Conservation (phyloP, 2,329 filamentous ascomycete species). For the Leptographium flavum region DNA sequence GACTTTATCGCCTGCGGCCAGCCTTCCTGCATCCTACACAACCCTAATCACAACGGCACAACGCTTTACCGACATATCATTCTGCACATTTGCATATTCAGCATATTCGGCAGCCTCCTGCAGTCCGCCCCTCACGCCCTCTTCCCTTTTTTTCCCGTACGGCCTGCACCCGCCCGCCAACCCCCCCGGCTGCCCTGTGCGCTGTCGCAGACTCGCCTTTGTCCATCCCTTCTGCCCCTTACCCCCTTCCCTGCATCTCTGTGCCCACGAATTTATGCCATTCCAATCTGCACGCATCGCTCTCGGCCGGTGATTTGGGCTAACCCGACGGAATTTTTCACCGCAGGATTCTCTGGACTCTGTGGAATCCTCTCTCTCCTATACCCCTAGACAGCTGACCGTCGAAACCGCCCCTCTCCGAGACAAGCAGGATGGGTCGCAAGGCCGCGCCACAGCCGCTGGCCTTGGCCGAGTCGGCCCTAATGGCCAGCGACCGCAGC, state of each 20-base stretch:
- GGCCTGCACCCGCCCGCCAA: background rate
- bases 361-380: background rate
- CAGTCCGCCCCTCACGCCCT: background rate
- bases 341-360: too few species aligned
- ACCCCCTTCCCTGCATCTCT: background rate
- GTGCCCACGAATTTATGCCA: background rate
- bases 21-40: background rate
- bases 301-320: background rate
- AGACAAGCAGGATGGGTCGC: constrained; percentile 32
- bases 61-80: too few species aligned
- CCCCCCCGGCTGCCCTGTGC: constrained; percentile 6
- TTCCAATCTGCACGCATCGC: background rate
- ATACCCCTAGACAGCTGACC: background rate
- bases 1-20: background rate
- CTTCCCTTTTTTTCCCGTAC: background rate
- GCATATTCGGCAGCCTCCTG: background rate
- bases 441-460: constrained; percentile 45
- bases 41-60: background rate
- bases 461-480: constrained; percentile 29
- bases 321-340: too few species aligned
- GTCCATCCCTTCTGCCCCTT: constrained; percentile 15
- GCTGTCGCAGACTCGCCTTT: constrained; percentile 22
- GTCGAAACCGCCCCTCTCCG: background rate
- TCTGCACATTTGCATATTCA: background rate
- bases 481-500: constrained; percentile 19